Percentiles rank a stretch among this genome's conserved stretches.
Evolutionary conservation across 1,284 basidiomycete species (phyloP).

Genomic region (Ceratobasidium sp.): DNA sequence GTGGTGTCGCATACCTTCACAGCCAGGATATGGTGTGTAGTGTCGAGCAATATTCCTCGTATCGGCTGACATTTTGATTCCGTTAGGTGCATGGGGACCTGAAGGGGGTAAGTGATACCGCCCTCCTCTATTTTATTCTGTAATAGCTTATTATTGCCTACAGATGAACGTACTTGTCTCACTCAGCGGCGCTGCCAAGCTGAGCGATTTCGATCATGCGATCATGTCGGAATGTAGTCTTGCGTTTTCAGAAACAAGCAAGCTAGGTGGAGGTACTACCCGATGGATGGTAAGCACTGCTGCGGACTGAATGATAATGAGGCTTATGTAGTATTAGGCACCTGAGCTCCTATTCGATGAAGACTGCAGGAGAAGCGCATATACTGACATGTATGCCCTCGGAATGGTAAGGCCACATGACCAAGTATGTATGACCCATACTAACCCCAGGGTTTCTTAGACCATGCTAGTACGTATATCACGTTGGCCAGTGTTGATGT

Average conservation of each 20-base stretch:
- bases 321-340: too few species aligned
- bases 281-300: too few species aligned
- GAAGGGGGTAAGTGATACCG: slow-evolving; percentile 11
- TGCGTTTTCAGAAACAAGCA: background rate
- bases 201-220: slow-evolving; percentile 13
- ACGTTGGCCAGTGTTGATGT: background rate
- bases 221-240: background rate
- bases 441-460: background rate
- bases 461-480: slow-evolving; percentile 10
- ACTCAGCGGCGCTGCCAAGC: too few species aligned
- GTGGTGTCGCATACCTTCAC: slow-evolving; percentile 3
- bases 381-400: slow-evolving; percentile 16
- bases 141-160: too few species aligned
- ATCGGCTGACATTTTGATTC: background rate
- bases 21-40: background rate
- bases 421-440: background rate
- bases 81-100: slow-evolving; percentile 13
- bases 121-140: too few species aligned
- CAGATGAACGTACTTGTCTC: too few species aligned
- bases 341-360: slow-evolving; percentile 1
- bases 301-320: too few species aligned
- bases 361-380: background rate
- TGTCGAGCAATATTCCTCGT: background rate
- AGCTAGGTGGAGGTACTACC: too few species aligned
- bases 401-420: background rate